Evolutionary conservation across 1,284 basidiomycete genomes (phyloP), one percentile per base, ranked within the genome.

Genomic region (Rhodotorula sp.): DNA sequence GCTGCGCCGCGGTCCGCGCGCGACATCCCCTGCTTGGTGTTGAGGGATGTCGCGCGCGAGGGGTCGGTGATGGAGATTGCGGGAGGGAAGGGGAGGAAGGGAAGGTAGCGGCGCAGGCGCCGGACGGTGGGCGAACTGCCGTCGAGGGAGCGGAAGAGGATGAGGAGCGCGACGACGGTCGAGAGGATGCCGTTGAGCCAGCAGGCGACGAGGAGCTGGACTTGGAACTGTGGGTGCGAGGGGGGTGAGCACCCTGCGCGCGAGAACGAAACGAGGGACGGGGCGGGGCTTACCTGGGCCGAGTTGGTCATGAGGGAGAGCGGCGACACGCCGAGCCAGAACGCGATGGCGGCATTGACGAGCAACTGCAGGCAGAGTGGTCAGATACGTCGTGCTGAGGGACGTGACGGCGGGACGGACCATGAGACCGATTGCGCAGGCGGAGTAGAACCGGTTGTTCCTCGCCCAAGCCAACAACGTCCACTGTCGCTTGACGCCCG

Each of bases 101-200:
- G 65, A 48, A 51, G 40, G 37, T 22, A 31, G 22, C 34, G 26
- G 0, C 60, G 48, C 24, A 55, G 59, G n/a, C n/a, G 20, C 30
- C 30, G 22, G 53, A 66, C 63, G 54, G 56, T 52, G 11, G 51
- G 34, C 3, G 55, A 56, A 5, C 61, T 57, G 34, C 69, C 69
- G 62, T 68, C 69, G 59, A 71, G 62, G 18, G 69, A 71, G 28
- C 69, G 62, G 61, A 70, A 67, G 16, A 70, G 62, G 65, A 70
- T 64, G 46, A 70, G 65, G 53, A 67, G 54, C 0, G 65, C 62
- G n/a, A 71, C 70, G 55, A 60, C 46, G 16, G 70, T 64, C 40
- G 59, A 53, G 15, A 71, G 52, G 28, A 68, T 59, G 5, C 59
- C 64, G 58, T 68, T 71, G 31, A 71, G 51, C 62, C 65, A 71